phyloP scores from a whole-genome alignment of 768 basidiomycete species.

The Naganishia vaughanmartiniae region DNA sequence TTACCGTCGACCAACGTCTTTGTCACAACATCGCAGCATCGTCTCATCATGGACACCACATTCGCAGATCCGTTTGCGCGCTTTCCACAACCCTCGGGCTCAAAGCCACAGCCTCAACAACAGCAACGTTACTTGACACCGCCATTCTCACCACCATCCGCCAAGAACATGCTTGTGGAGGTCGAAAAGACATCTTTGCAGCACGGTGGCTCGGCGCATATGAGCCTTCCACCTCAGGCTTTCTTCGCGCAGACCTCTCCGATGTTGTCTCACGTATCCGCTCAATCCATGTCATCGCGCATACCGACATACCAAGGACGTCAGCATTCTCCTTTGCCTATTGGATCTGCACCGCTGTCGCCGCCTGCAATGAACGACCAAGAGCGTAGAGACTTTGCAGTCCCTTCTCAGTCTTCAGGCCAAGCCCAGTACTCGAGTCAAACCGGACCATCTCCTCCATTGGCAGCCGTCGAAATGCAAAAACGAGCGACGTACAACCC shows the following conservation, averaged over 20 bases:
- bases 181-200: constrained; percentile 7
- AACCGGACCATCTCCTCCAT: background rate
- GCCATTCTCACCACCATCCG: constrained; percentile 7
- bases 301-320: constrained; percentile 20
- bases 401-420: background rate
- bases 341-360: constrained; percentile 18
- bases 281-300: constrained; percentile 5
- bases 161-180: background rate
- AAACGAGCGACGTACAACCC: constrained; percentile 29
- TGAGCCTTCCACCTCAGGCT: constrained; percentile 17
- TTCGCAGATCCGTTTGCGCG: constrained; percentile 1
- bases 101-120: background rate
- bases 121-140: constrained; percentile 21
- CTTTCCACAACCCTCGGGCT: background rate
- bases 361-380: constrained; percentile 16
- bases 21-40: background rate
- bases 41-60: background rate
- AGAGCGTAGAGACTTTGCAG: background rate
- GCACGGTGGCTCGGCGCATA: background rate
- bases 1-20: no score
- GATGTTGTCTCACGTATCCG: background rate
- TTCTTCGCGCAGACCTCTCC: background rate
- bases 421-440: background rate
- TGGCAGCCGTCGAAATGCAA: background rate
- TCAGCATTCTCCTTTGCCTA: constrained; percentile 4